Evolutionary conservation across 768 basidiomycete species (phyloP).

Genomic region (Boletus rubescentipes): DNA sequence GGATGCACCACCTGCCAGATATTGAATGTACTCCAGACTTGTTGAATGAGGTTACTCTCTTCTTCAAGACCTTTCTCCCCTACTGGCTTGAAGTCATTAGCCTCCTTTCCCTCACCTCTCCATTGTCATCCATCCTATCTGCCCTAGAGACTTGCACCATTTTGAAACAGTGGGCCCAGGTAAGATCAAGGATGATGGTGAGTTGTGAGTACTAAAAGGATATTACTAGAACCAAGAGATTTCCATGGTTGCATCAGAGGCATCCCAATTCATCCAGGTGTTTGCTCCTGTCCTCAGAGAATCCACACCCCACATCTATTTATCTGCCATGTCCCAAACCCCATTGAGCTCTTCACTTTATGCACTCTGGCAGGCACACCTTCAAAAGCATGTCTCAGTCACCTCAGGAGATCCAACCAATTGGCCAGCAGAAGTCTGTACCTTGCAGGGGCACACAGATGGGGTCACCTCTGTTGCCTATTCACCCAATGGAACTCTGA

Average conservation of each 20-base stretch:
- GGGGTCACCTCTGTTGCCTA: background rate
- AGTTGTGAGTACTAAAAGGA: background rate
- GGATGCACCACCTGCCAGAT: constrained; percentile 1
- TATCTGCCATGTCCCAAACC: constrained; percentile 1
- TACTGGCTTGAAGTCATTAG: constrained; percentile 28
- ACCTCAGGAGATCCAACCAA: background rate
- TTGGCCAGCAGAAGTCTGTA: background rate
- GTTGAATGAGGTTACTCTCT: background rate
- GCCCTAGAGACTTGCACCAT: background rate
- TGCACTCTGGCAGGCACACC: background rate
- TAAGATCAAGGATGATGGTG: background rate
- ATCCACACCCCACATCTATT: background rate
- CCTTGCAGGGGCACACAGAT: background rate
- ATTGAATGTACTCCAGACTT: background rate
- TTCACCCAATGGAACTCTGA: background rate
- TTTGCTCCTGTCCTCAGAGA: constrained; percentile 1
- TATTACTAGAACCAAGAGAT: background rate
- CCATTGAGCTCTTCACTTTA: background rate
- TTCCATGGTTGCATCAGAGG: background rate
- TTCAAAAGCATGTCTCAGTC: background rate
- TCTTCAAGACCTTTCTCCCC: background rate
- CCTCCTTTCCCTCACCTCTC: constrained; percentile 1
- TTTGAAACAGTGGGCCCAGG: background rate
- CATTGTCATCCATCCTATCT: background rate
- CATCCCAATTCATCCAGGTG: constrained; percentile 1